Evolutionary conservation across 768 basidiomycete species (phyloP), one percentile per base, ranked within the genome.

Genomic region (Rhodotorula sphaerocarpa): DNA sequence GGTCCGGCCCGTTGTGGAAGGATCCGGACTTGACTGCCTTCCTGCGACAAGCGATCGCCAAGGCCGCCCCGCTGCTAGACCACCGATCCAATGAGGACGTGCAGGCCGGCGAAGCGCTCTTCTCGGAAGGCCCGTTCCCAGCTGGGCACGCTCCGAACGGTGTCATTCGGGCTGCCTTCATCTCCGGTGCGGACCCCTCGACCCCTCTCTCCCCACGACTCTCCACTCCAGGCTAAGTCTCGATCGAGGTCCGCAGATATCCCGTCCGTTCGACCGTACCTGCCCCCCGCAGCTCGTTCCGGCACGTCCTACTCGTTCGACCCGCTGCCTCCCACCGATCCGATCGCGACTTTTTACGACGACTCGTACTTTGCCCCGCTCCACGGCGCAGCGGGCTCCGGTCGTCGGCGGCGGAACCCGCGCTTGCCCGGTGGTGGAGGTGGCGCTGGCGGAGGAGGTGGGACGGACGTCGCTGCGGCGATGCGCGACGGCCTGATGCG

Each of bases 1-100:
- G 89, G 11, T 86, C 88, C 0, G 79, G 76, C 14, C 74, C 83
- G 0, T 74, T 93, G 4, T 97, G 91, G 91, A 96, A 92, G 77
- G 83, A 85, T 20, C 77, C 85, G 0, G 71, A 74, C 1, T 78
- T 80, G 36, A 71, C 81, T 2, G 73, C 79, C 0, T 96, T 91
- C 91, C 83, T 95, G 69, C 71, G 80, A 2, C 74, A 76, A n/a
- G 84, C 83, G 3, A 77, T 85, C 48, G 73, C 75, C 4, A 65
- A 75, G 0, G 76, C 79, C 14, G 79, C 83, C 41, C 60, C 71
- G 7, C 55, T 68, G 6, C 66, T 77, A 1, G 63, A 70, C 23
- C 56, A 64, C 41, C 23, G 11, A 12, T 36, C 36, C 2, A 21
- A 53, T 25, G 60, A 61, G 28, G 65, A 65, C 28, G 59, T 58